phyloP scores from a whole-genome alignment of 495 filamentous ascomycete genomes.

The Tuber indicum region DNA sequence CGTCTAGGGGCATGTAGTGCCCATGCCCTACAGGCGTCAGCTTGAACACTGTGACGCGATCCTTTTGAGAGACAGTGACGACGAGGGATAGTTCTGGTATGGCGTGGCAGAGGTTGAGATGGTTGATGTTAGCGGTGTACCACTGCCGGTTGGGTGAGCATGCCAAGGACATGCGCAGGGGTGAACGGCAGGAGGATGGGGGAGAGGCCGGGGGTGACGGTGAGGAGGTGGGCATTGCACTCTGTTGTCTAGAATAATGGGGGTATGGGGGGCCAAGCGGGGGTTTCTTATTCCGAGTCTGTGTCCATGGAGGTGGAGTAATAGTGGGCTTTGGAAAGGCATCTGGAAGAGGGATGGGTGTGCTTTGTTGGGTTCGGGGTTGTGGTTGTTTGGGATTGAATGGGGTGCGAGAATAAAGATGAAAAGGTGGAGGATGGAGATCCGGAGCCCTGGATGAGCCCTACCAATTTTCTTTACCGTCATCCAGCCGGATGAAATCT shows the following conservation, averaged over 20 bases:
- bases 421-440: too few relatives aligned
- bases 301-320: neutral
- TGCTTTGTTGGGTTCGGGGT: neutral
- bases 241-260: conserved; percentile 48
- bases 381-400: neutral
- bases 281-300: conserved; percentile 9
- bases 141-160: conserved; percentile 43
- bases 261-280: conserved; percentile 43
- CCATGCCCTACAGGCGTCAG: conserved; percentile 51
- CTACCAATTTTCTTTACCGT: too few relatives aligned
- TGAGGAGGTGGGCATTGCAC: conserved; percentile 54
- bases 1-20: conserved; percentile 43
- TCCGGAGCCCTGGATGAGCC: too few relatives aligned
- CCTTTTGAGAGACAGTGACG: conserved; percentile 63
- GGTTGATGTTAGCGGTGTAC: conserved; percentile 50
- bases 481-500: too few relatives aligned
- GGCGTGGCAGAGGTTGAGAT: conserved; percentile 68
- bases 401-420: neutral
- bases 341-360: conserved; percentile 3
- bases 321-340: conserved; percentile 10
- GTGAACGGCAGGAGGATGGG: conserved; percentile 47
- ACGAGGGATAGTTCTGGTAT: conserved; percentile 75
- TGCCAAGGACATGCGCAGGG: conserved; percentile 45
- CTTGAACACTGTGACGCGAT: conserved; percentile 66
- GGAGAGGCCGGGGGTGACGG: conserved; percentile 49